These are phyloP conservation scores for Rutstroemia sydowiana DNA, from an alignment of 2,329 filamentous ascomycete genomes.

Conservation along the genomic window DNA sequence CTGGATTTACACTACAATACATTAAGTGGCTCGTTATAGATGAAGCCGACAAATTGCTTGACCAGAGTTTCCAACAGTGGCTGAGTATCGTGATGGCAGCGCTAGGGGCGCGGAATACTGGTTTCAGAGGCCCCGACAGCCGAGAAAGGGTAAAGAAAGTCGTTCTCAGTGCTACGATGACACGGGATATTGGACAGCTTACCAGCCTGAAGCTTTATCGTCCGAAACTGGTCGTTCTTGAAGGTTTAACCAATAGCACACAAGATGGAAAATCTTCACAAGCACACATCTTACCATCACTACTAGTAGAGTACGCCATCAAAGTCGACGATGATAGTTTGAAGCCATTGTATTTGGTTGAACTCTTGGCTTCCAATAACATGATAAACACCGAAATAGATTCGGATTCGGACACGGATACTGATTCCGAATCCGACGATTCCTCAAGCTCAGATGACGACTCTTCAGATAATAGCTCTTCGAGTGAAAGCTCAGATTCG, in stretches of 20 bases:
- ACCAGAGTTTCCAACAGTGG: conserved; percentile 92
- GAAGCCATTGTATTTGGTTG: conserved; percentile 80
- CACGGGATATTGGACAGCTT: conserved; percentile 73
- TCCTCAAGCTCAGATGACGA: conserved; percentile 11
- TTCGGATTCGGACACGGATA: conserved; percentile 27
- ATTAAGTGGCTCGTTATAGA: conserved; percentile 88
- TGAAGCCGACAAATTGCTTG: conserved; percentile 85
- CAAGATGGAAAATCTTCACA: conserved; percentile 34
- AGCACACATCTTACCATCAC: conserved; percentile 51
- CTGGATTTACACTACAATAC: conserved; percentile 70
- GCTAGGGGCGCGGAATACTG: conserved; percentile 32
- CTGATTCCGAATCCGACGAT: conserved; percentile 11
- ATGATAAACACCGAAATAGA: conserved; percentile 33
- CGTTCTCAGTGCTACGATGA: conserved; percentile 88
- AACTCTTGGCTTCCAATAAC: conserved; percentile 57
- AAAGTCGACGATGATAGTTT: conserved; percentile 61
- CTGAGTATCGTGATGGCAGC: conserved; percentile 62
- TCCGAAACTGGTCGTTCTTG: conserved; percentile 70
- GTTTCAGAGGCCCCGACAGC: not conserved
- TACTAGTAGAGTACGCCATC: conserved; percentile 58
- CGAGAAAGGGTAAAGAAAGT: conserved; percentile 60
- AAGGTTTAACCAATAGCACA: conserved; percentile 36
- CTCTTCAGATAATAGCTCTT: conserved; percentile 1
- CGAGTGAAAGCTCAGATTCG: conserved; percentile 2
- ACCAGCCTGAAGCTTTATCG: conserved; percentile 63